Conservation (phyloP, 1,284 basidiomycete species). For the Heterobasidion occidentale region DNA sequence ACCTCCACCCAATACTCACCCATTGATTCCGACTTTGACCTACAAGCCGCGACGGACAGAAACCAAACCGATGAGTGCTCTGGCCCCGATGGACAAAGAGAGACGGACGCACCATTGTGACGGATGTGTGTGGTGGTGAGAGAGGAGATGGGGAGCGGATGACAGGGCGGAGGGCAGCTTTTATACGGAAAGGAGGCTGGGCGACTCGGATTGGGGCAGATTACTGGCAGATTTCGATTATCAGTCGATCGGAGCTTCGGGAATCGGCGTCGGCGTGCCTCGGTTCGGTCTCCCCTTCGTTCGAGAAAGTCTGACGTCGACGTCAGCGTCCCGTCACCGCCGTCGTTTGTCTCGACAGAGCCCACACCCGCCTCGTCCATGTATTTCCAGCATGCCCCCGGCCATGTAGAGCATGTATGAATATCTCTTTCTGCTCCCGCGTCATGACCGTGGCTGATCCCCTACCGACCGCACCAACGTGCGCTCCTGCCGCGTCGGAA, state of each 20-base stretch:
- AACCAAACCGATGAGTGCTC: too few relatives aligned
- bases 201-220: too few relatives aligned
- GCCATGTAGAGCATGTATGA: too few relatives aligned
- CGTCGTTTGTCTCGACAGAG: too few relatives aligned
- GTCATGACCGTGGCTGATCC: too few relatives aligned
- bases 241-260: constrained; percentile 10
- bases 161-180: constrained; percentile 6
- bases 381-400: too few relatives aligned
- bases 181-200: not conserved
- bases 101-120: not conserved
- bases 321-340: too few relatives aligned
- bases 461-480: too few relatives aligned
- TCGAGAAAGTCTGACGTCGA: not conserved
- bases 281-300: not conserved
- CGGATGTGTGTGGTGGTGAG: not conserved
- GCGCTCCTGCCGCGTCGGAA: too few relatives aligned
- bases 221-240: not conserved
- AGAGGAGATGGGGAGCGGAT: not conserved
- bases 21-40: constrained; percentile 93
- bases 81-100: too few relatives aligned
- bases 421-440: too few relatives aligned
- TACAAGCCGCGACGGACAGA: constrained; percentile 7
- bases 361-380: too few relatives aligned
- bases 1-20: constrained; percentile 32
- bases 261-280: not conserved